phyloP scores from a whole-genome alignment of 306 rosid genomes.

The Hippophae rhamnoides region DNA sequence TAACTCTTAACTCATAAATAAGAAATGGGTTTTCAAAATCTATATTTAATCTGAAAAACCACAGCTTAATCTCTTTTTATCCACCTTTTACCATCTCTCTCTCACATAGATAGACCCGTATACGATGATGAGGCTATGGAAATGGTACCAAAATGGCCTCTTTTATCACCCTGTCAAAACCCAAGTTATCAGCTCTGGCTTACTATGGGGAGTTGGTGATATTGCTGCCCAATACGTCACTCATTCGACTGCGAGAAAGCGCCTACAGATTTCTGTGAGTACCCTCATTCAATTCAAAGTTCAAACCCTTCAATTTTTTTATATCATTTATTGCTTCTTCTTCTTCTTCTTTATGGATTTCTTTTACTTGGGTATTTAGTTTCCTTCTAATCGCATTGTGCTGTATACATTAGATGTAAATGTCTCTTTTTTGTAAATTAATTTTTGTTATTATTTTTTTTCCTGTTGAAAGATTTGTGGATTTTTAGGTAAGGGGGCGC shows the following conservation, averaged over 20 bases:
- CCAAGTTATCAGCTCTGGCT: conserved; percentile 57
- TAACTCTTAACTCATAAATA: conserved; percentile 8
- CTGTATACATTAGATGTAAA: background rate
- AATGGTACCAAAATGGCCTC: conserved; percentile 67
- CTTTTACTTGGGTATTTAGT: conserved; percentile 2
- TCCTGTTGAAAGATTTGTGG: background rate
- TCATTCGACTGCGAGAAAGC: conserved; percentile 34
- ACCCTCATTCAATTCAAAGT: background rate
- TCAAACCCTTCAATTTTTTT: conserved; percentile 1
- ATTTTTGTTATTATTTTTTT: background rate
- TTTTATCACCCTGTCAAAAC: conserved; percentile 65
- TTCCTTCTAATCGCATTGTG: background rate
- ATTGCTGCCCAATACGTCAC: conserved; percentile 69
- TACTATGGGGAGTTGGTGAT: conserved; percentile 74
- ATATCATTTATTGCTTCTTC: background rate
- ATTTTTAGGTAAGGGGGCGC: background rate
- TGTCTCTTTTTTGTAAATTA: background rate
- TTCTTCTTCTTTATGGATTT: background rate
- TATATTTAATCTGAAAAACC: background rate
- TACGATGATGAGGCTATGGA: conserved; percentile 51
- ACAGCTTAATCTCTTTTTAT: background rate
- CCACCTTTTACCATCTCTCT: background rate
- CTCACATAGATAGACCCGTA: background rate
- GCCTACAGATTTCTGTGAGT: conserved; percentile 39
- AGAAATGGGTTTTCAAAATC: conserved; percentile 1